Base-by-base conservation (phyloP, 2,329 filamentous ascomycete species). In the Huntiella abstrusa region DNA sequence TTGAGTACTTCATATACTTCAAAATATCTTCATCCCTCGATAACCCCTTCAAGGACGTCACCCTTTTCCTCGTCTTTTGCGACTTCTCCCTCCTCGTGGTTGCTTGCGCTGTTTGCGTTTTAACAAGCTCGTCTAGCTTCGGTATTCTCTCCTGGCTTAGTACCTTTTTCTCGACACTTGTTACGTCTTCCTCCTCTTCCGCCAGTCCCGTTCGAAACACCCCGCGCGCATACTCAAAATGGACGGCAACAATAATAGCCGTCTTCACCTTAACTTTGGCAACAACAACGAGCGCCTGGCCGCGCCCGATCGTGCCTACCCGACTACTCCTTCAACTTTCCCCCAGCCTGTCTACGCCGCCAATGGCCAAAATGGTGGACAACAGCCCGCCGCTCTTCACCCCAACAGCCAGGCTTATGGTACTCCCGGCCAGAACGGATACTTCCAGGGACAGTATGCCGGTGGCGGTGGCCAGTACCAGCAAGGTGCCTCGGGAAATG, bases 311-410 rank as follows among this genome's bases (percentile, higher is more conserved):
- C 71, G 80, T 59, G 69, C 76, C 54, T 86, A 83, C 69, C 83
- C 81, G 54, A 86, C 88, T 45, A 95, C 88, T 7, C 88, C 88
- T 45, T 95, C 88, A 53, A 94, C 87, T 49, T 96, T 96, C 59
- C 88, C 88, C 10, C 88, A 96, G 65, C 87, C 87, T 51, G 82
- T 93, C 60, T 75, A 72, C 54, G 65, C 68, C 49, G 17, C 22
- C 22, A 56, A 58, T 45, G 64, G 64, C 53, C 62, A 79, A 55
- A 45, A 43, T 10, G 46, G 41, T 28, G 33, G 43, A 46, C 54
- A 59, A 35, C 57, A 57, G 38, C 60, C 61, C 46, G 34, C 40
- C 28, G 45, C 13, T 16, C 22, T 28, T 28, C 22, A 28, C 22
- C 22, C 22, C 6, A 16, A 22, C 12, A 36, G 39, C 32, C 53